Evolutionary conservation across 2,329 filamentous ascomycete genomes (phyloP), one percentile per base, ranked within the genome.

Genomic region (Colletotrichum truncatum): DNA sequence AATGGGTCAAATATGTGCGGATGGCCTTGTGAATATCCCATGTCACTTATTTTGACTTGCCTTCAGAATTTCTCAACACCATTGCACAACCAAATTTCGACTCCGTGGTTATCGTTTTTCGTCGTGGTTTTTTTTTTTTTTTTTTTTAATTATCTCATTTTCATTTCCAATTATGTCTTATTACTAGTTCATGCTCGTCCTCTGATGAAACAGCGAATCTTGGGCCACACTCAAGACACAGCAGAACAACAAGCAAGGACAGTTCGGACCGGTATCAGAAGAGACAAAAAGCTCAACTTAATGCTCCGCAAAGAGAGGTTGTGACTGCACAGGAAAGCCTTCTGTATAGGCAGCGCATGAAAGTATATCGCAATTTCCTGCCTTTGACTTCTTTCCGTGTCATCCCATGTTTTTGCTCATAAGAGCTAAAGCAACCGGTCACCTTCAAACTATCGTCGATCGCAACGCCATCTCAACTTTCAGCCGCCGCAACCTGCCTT

Each of bases 371-470:
- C 26, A 18, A 25, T 38, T 34, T 16, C 34, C n/a, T n/a, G n/a
- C n/a, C 10, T 38, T 45, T 46, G 28, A 39, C 46, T 21, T 32
- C 39, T 53, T 32, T 30, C 45, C 38, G 25, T 64, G 46, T 34
- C 54, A 59, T 41, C 55, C 55, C 55, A 54, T 64, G 23, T 64
- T 43, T 39, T 21, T 52, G 30, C 30, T 34, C 39, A 30, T 18
- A 11, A 25, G 25, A 28, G 12, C 18, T 36, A 61, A 36, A 46
- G 39, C 32, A 41, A 12, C 38, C 32, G 23, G 10, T 32, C 12
- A 28, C 16, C 48, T 14, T 30, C 18, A 18, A 16, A 12, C 26
- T 16, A 49, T 65, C 32, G 55, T 41, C 32, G 55, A 51, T 45
- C 34, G 49, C 57, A 36, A 38, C 34, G 21, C 48, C 49, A 49